These are phyloP conservation scores for Mesembryanthemum crystallinum DNA, from an alignment of 148 eudicot genomes.

Conservation along the genomic window DNA sequence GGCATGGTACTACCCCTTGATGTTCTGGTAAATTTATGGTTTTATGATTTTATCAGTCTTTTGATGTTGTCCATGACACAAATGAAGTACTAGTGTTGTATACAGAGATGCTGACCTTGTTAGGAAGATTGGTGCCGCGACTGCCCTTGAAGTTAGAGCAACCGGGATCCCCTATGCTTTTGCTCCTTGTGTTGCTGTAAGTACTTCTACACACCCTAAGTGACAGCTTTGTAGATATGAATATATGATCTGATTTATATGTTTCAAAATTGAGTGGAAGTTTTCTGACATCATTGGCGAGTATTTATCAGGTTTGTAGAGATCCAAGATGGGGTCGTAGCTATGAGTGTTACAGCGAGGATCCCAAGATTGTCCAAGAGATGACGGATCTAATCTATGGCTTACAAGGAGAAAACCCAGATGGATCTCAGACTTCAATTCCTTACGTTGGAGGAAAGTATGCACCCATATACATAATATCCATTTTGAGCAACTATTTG, in stretches of 20 bases:
- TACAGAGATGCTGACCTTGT: constrained; percentile 30
- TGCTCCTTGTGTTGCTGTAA: constrained; percentile 36
- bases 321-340: constrained; percentile 42
- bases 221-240: background rate
- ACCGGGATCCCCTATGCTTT: constrained; percentile 30
- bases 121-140: constrained; percentile 29
- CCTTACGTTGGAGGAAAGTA: constrained; percentile 33
- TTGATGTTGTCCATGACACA: too few relatives aligned
- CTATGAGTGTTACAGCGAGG: constrained; percentile 38
- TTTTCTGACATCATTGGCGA: background rate
- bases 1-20: too few relatives aligned
- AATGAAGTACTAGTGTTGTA: background rate
- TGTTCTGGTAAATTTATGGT: too few relatives aligned
- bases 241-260: background rate
- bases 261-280: background rate
- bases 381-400: constrained; percentile 37
- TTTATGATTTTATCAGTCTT: too few relatives aligned
- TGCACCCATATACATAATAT: background rate
- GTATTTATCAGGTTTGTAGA: constrained; percentile 27
- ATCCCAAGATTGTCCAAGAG: constrained; percentile 35
- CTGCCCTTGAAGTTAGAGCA: constrained; percentile 36
- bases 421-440: constrained; percentile 11
- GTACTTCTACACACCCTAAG: background rate
- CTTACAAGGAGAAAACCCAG: constrained; percentile 30
- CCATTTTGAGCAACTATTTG: background rate